Conservation (phyloP, 2,329 filamentous ascomycete genomes). For the Botrytis fragariae region DNA sequence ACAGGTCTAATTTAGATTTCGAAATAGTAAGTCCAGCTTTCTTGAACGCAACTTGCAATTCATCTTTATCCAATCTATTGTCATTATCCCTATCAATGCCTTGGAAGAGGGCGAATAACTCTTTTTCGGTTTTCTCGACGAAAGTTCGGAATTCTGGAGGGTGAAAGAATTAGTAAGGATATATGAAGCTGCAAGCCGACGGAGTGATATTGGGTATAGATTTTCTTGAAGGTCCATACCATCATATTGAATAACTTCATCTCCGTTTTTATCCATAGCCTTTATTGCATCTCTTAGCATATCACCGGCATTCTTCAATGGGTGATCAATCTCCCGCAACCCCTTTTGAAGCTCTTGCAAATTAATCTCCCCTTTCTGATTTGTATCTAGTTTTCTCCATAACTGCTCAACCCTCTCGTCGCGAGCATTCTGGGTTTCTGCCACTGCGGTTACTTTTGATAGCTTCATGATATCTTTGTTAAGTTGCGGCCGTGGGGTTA, state of each 20-base stretch:
- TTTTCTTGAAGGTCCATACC: slow-evolving; percentile 52
- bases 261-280: slow-evolving; percentile 80
- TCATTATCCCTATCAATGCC: slow-evolving; percentile 83
- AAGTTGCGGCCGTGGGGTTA: slow-evolving; percentile 24
- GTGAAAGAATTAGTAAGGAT: slow-evolving; percentile 14
- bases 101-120: slow-evolving; percentile 78
- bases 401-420: slow-evolving; percentile 80
- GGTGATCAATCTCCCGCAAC: slow-evolving; percentile 85
- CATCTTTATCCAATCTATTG: slow-evolving; percentile 81
- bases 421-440: slow-evolving; percentile 73
- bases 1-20: slow-evolving; percentile 71
- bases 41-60: slow-evolving; percentile 76
- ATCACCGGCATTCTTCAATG: slow-evolving; percentile 86
- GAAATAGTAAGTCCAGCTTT: slow-evolving; percentile 77
- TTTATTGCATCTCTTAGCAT: slow-evolving; percentile 79
- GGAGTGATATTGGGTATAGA: neutral
- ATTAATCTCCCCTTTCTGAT: slow-evolving; percentile 76
- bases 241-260: slow-evolving; percentile 88
- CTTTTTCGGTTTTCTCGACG: slow-evolving; percentile 80
- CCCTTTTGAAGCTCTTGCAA: slow-evolving; percentile 81
- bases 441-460: slow-evolving; percentile 68
- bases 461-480: slow-evolving; percentile 21
- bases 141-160: slow-evolving; percentile 80
- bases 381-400: slow-evolving; percentile 79
- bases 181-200: neutral